A percentile compares a stretch with the other conserved stretches of the same genome.
Conservation (phyloP, 208 protist species). For the Crithidia acanthocephali region DNA sequence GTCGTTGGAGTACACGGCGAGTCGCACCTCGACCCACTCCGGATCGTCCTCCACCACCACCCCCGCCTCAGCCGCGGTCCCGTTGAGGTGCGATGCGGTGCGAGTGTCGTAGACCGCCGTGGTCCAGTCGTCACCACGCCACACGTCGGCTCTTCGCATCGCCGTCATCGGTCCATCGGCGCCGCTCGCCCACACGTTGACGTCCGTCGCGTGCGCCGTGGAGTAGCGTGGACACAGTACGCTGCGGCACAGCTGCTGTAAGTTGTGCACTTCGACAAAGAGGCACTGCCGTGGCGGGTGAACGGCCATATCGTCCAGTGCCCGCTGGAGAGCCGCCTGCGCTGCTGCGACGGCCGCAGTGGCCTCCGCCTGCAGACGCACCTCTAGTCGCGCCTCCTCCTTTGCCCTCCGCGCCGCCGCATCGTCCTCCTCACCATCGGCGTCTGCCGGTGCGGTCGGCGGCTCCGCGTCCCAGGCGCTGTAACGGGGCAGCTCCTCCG, state of each 20-base stretch:
- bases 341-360: conserved; percentile 11
- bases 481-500: conserved; percentile 8
- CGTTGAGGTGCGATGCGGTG: background rate
- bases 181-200: background rate
- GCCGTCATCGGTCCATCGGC: background rate
- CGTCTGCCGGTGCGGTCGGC: background rate
- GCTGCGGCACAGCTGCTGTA: conserved; percentile 13
- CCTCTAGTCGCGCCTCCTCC: background rate
- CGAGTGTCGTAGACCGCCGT: background rate
- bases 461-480: conserved; percentile 23
- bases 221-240: conserved; percentile 9
- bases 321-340: background rate
- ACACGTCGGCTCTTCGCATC: background rate
- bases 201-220: no score
- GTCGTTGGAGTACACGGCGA: conserved; percentile 26
- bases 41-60: conserved; percentile 10
- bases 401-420: background rate
- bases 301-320: conserved; percentile 17
- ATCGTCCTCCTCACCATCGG: background rate
- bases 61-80: background rate
- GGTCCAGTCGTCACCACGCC: background rate
- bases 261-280: conserved; percentile 21
- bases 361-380: conserved; percentile 11
- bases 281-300: conserved; percentile 32
- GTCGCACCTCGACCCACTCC: conserved; percentile 23